phyloP scores from a whole-genome alignment of 2,329 filamentous ascomycete species.

The Karstenula rhodostoma region DNA sequence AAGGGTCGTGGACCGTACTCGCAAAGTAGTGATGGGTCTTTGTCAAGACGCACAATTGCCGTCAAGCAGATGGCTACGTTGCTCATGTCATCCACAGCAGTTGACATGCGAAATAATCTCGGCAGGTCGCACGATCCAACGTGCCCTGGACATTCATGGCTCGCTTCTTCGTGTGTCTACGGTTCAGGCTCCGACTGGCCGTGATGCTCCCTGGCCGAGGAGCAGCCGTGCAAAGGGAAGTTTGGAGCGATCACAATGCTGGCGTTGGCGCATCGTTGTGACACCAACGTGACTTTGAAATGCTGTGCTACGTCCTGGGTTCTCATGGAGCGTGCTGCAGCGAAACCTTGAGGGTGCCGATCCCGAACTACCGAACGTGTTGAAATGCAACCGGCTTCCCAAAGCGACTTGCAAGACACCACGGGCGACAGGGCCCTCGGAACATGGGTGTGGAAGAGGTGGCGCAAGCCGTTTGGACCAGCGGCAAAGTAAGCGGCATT shows the following conservation, averaged over 20 bases:
- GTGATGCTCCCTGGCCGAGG: constrained; percentile 17
- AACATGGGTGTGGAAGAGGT: constrained; percentile 14
- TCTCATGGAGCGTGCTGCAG: constrained; percentile 16
- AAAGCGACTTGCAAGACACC: constrained; percentile 23
- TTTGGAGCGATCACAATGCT: constrained; percentile 13
- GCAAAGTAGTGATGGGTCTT: background rate
- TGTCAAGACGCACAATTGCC: background rate
- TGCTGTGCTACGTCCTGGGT: constrained; percentile 30
- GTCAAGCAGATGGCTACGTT: background rate
- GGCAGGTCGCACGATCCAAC: constrained; percentile 13
- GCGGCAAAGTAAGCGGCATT: constrained; percentile 21
- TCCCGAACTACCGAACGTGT: constrained; percentile 19
- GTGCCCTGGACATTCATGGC: constrained; percentile 7
- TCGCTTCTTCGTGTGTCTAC: constrained; percentile 14
- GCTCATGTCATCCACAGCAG: background rate
- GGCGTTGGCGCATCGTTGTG: constrained; percentile 24
- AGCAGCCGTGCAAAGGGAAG: constrained; percentile 11
- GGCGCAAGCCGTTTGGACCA: constrained; percentile 8
- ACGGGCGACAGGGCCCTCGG: constrained; percentile 14
- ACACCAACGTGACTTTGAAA: constrained; percentile 28
- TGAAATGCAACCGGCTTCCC: constrained; percentile 24
- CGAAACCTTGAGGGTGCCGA: constrained; percentile 6
- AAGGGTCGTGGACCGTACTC: constrained; percentile 23
- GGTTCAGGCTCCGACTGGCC: constrained; percentile 26
- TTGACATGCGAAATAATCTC: constrained; percentile 12